Conservation (phyloP, 2,329 filamentous ascomycete species). For the Microcyclospora pomicola region DNA sequence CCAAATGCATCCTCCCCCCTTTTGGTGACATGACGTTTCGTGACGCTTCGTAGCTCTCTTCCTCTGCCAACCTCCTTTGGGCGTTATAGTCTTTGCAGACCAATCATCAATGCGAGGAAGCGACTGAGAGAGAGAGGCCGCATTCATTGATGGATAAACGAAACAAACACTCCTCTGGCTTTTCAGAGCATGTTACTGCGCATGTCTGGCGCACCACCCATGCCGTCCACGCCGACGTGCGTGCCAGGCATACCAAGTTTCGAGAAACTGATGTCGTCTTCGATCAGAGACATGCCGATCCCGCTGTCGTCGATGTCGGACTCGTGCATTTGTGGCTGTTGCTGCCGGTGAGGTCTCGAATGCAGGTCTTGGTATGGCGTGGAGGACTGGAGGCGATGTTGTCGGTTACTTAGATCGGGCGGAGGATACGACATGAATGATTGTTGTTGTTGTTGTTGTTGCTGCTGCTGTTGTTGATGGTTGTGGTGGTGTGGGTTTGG, state of each 20-base stretch:
- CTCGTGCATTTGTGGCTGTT: constrained; percentile 8
- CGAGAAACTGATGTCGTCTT: constrained; percentile 18
- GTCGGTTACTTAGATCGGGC: background rate
- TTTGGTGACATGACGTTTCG: too few relatives aligned
- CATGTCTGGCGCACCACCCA: constrained; percentile 1
- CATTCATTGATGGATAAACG: background rate
- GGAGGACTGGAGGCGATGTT: background rate
- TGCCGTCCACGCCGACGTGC: constrained; percentile 2
- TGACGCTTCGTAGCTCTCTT: too few relatives aligned
- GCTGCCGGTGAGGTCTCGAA: background rate
- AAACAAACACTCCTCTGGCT: background rate
- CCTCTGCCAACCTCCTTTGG: too few relatives aligned
- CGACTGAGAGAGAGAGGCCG: too few relatives aligned
- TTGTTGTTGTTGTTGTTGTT: constrained; percentile 7
- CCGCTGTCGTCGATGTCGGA: constrained; percentile 26
- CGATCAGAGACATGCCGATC: constrained; percentile 24
- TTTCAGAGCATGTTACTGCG: background rate
- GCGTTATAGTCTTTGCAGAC: too few relatives aligned
- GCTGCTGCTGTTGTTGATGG: constrained; percentile 6
- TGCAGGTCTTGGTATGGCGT: background rate
- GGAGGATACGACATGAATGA: background rate
- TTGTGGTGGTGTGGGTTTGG: constrained; percentile 8
- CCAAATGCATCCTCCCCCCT: too few relatives aligned
- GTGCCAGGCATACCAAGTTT: constrained; percentile 7
- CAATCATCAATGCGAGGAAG: too few relatives aligned